These are phyloP conservation scores for Kokia cookei DNA, from an alignment of 441 rosid genomes.

Conservation along the genomic window DNA sequence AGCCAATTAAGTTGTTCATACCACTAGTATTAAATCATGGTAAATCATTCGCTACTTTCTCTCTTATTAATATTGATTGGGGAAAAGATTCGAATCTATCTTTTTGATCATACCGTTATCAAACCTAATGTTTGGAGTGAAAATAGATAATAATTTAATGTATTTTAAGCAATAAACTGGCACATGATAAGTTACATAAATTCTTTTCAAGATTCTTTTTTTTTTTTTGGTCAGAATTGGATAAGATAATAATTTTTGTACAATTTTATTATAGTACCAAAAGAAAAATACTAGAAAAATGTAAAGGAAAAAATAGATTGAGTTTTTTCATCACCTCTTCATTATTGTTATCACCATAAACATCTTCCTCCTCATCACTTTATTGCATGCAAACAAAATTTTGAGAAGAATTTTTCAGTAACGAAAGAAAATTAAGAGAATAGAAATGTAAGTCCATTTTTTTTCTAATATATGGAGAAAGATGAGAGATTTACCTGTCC, in stretches of 20 bases:
- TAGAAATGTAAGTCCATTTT: background rate
- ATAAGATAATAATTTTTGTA: background rate
- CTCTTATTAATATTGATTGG: background rate
- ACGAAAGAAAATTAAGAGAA: background rate
- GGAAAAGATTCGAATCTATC: background rate
- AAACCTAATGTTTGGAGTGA: background rate
- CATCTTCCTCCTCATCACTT: background rate
- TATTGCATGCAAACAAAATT: background rate
- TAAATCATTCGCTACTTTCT: background rate
- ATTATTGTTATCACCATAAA: background rate
- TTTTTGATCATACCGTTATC: background rate
- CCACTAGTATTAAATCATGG: background rate
- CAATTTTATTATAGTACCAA: background rate
- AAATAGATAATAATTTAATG: background rate
- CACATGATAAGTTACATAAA: background rate
- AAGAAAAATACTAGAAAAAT: background rate
- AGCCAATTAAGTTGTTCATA: background rate
- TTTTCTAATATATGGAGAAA: background rate
- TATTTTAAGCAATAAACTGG: background rate
- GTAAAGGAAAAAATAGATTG: background rate
- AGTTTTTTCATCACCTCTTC: background rate
- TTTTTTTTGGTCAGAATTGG: background rate
- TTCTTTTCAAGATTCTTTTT: background rate
- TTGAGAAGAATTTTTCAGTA: background rate
- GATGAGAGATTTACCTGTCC: background rate